Conservation (phyloP, 2,329 filamentous ascomycete species). For the Coleophoma crateriformis region DNA sequence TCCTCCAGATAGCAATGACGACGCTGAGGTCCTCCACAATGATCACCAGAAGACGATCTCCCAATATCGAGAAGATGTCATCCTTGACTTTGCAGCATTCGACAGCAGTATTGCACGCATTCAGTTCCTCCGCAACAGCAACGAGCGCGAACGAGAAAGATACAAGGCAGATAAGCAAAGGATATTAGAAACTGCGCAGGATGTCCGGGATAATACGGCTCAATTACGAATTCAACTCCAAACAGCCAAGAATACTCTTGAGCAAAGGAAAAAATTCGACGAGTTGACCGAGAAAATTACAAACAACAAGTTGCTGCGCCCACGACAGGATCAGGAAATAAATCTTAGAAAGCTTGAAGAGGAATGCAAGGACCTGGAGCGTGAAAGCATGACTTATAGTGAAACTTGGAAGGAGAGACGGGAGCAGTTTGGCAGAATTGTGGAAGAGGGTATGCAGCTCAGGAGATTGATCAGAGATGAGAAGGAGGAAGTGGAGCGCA, state of each 20-base stretch:
- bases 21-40: slow-evolving; percentile 37
- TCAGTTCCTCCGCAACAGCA: slow-evolving; percentile 80
- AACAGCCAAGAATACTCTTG: slow-evolving; percentile 67
- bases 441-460: slow-evolving; percentile 85
- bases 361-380: slow-evolving; percentile 82
- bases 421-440: slow-evolving; percentile 82
- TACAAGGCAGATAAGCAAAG: slow-evolving; percentile 76
- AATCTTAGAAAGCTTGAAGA: slow-evolving; percentile 78
- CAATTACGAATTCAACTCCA: slow-evolving; percentile 71
- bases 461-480: slow-evolving; percentile 85
- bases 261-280: slow-evolving; percentile 80
- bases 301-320: slow-evolving; percentile 69
- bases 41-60: slow-evolving; percentile 44
- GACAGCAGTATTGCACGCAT: slow-evolving; percentile 82
- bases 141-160: slow-evolving; percentile 74
- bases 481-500: slow-evolving; percentile 87
- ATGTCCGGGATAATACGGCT: slow-evolving; percentile 69
- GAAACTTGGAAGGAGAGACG: slow-evolving; percentile 79
- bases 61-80: slow-evolving; percentile 76
- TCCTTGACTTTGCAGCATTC: slow-evolving; percentile 83
- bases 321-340: slow-evolving; percentile 75
- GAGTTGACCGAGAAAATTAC: slow-evolving; percentile 84
- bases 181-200: slow-evolving; percentile 73
- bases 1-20: slow-evolving; percentile 50
- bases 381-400: slow-evolving; percentile 76